These are phyloP conservation scores for Plasmodium gaboni DNA, from an alignment of 169 alveolate genomes.

Conservation along the genomic window DNA sequence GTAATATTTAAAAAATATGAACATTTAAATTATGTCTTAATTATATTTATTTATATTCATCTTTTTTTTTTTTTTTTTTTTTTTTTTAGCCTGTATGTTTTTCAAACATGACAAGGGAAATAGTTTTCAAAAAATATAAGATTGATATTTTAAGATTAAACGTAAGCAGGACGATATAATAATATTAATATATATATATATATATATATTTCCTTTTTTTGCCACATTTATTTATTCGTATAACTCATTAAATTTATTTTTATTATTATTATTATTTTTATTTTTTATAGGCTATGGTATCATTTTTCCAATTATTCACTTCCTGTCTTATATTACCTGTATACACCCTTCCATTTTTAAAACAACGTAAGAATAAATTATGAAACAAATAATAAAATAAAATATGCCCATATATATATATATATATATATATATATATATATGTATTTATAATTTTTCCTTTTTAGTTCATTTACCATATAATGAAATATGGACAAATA, in stretches of 20 bases:
- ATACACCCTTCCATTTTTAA: constrained; percentile 58
- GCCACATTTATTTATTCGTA: too few relatives aligned
- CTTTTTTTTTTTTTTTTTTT: background rate
- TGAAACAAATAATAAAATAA: too few relatives aligned
- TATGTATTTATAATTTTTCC: background rate
- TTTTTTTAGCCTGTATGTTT: constrained; percentile 47
- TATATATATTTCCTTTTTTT: too few relatives aligned
- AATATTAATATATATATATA: background rate
- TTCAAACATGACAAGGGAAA: constrained; percentile 73
- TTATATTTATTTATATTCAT: background rate
- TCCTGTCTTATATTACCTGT: constrained; percentile 56
- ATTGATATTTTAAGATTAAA: constrained; percentile 49
- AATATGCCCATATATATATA: too few relatives aligned
- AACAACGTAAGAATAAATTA: constrained; percentile 27
- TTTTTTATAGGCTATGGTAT: constrained; percentile 40
- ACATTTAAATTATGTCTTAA: background rate
- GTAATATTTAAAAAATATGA: too few relatives aligned
- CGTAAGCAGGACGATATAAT: constrained; percentile 18
- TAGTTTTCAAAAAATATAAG: constrained; percentile 44
- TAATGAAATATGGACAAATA: constrained; percentile 43
- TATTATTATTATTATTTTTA: background rate
- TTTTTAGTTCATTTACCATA: constrained; percentile 40
- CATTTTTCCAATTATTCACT: constrained; percentile 58
- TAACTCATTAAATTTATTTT: background rate
- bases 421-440: background rate